Base-by-base conservation (phyloP, 2,329 filamentous ascomycete genomes). In the Fusarium drepaniforme region DNA sequence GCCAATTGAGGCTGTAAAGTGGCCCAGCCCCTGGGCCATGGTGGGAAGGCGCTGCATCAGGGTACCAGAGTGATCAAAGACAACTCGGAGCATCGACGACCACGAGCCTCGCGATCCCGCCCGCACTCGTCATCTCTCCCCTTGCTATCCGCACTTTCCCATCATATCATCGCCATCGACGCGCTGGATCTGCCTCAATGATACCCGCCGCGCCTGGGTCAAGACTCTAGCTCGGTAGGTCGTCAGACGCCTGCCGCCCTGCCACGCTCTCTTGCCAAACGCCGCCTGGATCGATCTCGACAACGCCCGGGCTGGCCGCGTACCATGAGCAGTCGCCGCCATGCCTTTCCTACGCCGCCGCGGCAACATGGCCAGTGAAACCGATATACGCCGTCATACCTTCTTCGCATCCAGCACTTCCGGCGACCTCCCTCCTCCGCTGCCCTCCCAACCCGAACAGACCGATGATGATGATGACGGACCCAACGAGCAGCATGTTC, bases 311-410 rank as follows among this genome's bases (percentile, higher is more conserved):
- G 73, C 75, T 77, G 77, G 76, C 79, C 68, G 76, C 77, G 77
- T 81, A 83, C 74, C 80, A 86, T 85, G 84, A 84, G 72, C 81
- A 80, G 77, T 79, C 79, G 81, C 80, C 80, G 83, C 75, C 79
- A 91, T 91, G 89, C 88, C 89, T 79, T 90, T 91, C 77, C 85
- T 91, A 83, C 89, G 89, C 84, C 89, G 89, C 82, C 89, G 88
- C 81, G 89, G 88, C 84, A 89, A 88, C 78, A 84, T 87, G 85
- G 88, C 86, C 83, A 90, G 87, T 85, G 89, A 91, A 80, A 86
- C 85, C 72, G 88, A 91, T 75, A 89, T 89, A 84, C 88, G 88
- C 80, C 88, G 88, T 64, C 88, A 88, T 77, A 86, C 86, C 64
- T 80, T 85, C 70, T 78, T 82, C 72, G 79, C 80, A 62, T 80